Evolutionary conservation across 139 green algal species (phyloP), one percentile per base, ranked within the genome.

Genomic region (Chlorella vulgaris): DNA sequence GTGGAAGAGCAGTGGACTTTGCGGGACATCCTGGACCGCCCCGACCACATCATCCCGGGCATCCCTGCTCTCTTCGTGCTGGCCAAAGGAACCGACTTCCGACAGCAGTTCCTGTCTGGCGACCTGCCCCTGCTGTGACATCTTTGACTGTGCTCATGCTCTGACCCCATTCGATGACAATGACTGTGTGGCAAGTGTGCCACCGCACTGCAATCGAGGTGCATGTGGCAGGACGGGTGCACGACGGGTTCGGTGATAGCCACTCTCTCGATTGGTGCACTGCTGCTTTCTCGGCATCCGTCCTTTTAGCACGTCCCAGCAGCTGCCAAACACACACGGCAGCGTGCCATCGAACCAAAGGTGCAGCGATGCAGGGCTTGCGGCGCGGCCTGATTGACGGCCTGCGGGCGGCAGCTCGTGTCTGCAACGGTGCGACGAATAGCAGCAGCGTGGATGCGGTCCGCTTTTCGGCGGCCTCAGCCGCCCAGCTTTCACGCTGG

Each of bases 31-130:
- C 78, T 97, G 65, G 21, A 31, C 3, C 53, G 36, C 29, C 76
- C 86, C 21, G 92, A 92, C 39, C 88, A 92, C 74, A 86, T 96
- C 13, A 80, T 96, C 15, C 88, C 94, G 29, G 94, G 94, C 22
- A 73, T 96, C 18, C 93, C 94, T 29, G 86, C 95, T 39, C 95
- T 97, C 55, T 97, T 93, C 68, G 87, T 96, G 70, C 81, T 97
- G n/a, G 86, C 93, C 6, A 83, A 74, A 61, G 90, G 85, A 3
- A 93, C 89, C 1, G 63, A 89, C 0, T 96, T 93, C 68, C 60
- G 81, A 39, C 51, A 93, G 26, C 69, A 82, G 8, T 97, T 96
- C 74, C 63, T 97, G n/a, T 68, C 75, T 38, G 83, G 83, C 15
- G 83, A 92, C 55, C 47, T 91, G 21, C 85, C 85, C 33, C 50